phyloP scores from a whole-genome alignment of 306 rosid species.

The Ceratonia siliqua region DNA sequence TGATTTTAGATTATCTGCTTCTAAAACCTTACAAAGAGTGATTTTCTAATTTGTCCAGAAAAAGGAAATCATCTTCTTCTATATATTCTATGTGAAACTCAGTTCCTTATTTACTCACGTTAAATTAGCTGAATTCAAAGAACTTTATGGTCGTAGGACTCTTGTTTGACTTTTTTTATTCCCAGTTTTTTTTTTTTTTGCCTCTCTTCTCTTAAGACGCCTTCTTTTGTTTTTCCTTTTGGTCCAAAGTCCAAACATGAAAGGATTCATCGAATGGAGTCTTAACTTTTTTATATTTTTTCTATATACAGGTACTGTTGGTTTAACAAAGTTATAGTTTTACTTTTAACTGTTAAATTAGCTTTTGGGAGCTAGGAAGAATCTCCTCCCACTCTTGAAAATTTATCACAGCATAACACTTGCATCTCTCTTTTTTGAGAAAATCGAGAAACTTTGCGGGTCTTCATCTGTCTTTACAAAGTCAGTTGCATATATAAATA shows the following conservation, averaged over 20 bases:
- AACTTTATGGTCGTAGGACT: background rate
- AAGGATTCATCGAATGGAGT: slow-evolving; percentile 1
- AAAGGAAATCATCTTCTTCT: background rate
- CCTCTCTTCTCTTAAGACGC: background rate
- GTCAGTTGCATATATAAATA: background rate
- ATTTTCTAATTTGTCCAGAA: background rate
- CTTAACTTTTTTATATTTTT: background rate
- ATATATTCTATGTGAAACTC: background rate
- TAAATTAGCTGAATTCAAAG: background rate
- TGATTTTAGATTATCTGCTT: background rate
- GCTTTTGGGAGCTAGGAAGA: background rate
- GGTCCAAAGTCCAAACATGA: background rate
- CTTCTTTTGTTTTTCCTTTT: background rate
- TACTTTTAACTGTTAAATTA: background rate
- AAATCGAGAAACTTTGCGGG: slow-evolving; percentile 24
- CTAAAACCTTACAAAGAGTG: background rate
- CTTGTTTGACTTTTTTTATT: background rate
- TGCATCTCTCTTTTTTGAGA: slow-evolving; percentile 3
- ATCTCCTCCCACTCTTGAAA: background rate
- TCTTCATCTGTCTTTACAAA: slow-evolving; percentile 30
- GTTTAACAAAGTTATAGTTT: background rate
- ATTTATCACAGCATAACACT: slow-evolving; percentile 3
- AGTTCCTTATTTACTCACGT: background rate
- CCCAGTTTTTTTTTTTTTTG: background rate
- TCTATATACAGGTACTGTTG: background rate